These are phyloP conservation scores for Eucalyptus sideroxylon DNA, from an alignment of 345 rosid genomes.

Conservation along the genomic window DNA sequence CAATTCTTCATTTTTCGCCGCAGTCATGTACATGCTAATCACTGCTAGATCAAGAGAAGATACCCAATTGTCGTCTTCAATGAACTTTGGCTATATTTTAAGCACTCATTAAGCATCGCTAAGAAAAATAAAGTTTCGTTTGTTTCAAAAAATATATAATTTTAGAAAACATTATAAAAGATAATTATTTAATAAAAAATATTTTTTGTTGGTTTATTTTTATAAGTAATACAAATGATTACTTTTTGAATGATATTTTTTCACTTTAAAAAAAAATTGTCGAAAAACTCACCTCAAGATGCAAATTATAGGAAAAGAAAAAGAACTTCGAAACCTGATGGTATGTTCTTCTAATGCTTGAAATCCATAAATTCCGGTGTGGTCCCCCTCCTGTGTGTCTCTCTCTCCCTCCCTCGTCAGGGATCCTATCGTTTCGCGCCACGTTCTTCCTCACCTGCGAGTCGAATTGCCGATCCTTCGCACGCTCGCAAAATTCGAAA, in stretches of 20 bases:
- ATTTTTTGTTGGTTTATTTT: fast-evolving
- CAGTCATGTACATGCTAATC: background rate
- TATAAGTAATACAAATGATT: fast-evolving
- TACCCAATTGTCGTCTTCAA: background rate
- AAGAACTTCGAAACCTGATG: background rate
- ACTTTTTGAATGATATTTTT: no score
- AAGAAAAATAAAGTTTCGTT: background rate
- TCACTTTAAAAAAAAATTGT: fast-evolving
- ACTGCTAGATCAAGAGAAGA: background rate
- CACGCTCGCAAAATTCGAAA: background rate
- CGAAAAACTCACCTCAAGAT: no score
- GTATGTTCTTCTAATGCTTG: background rate
- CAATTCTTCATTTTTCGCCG: background rate
- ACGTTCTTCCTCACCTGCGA: background rate
- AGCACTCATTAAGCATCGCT: background rate
- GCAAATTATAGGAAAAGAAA: background rate
- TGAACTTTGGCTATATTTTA: background rate
- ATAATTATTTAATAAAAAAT: no score
- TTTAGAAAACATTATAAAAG: background rate
- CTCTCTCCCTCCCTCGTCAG: background rate
- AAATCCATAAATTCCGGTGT: background rate
- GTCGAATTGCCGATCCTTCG: background rate
- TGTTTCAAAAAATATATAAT: background rate
- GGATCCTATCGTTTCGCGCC: background rate
- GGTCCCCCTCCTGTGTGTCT: background rate